Percentiles rank a stretch among this genome's conserved stretches.
These are phyloP conservation scores for Fonticula alba DNA, from an alignment of 78 protist species.

Conservation along the genomic window DNA sequence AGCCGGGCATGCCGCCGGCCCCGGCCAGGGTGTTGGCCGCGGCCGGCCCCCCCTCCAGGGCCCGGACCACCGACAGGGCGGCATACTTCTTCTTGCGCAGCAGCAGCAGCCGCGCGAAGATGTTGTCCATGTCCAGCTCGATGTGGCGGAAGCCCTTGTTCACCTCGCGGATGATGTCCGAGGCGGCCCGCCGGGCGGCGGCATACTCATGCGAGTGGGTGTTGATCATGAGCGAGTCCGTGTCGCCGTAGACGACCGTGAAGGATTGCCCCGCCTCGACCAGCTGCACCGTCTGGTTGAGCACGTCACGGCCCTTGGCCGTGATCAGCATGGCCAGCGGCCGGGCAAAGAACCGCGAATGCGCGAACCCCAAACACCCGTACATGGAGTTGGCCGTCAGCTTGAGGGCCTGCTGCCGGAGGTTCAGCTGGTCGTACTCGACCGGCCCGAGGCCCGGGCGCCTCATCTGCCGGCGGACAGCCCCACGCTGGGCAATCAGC, in stretches of 20 bases:
- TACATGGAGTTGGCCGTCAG: conserved; percentile 90
- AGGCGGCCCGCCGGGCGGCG: too few relatives aligned
- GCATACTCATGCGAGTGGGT: conserved; percentile 19
- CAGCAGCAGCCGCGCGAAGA: conserved; percentile 75
- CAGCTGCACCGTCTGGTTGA: conserved; percentile 33
- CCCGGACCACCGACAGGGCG: conserved; percentile 31
- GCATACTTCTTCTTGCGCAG: conserved; percentile 96
- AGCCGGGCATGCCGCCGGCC: background rate
- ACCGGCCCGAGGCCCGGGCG: conserved; percentile 4
- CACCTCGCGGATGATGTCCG: conserved; percentile 40
- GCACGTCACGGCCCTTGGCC: conserved; percentile 68
- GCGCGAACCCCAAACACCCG: conserved; percentile 92
- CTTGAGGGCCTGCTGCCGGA: conserved; percentile 63
- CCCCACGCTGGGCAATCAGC: conserved; percentile 26
- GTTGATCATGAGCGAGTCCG: conserved; percentile 93
- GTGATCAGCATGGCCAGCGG: conserved; percentile 91
- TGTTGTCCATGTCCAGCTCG: conserved; percentile 87
- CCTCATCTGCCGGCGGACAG: conserved; percentile 39
- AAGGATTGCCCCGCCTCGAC: conserved; percentile 12
- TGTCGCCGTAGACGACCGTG: conserved; percentile 98
- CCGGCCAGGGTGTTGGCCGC: too few relatives aligned
- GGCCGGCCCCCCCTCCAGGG: background rate
- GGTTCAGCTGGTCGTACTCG: conserved; percentile 19
- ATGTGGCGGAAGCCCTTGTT: conserved; percentile 56
- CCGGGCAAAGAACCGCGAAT: conserved; percentile 83